These are phyloP conservation scores for Pseudonitzschia multistriata DNA, from an alignment of 108 stramenopile genomes.

Conservation along the genomic window DNA sequence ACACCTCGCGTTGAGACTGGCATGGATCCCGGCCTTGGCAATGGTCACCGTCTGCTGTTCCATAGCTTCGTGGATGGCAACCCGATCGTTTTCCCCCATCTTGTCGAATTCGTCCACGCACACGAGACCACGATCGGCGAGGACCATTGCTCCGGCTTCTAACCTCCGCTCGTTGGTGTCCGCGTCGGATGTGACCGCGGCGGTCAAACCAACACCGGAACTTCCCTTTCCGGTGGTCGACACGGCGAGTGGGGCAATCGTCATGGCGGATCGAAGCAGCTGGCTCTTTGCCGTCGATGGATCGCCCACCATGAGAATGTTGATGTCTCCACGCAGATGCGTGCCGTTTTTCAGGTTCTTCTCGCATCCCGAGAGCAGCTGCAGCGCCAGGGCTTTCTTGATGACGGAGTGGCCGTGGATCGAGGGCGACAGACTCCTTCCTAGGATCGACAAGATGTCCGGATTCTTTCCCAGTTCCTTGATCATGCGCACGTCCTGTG, in stretches of 20 bases:
- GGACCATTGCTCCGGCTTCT: slow-evolving; percentile 99
- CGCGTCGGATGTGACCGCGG: slow-evolving; percentile 97
- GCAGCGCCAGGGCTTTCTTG: slow-evolving; percentile 94
- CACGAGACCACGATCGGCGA: slow-evolving; percentile 97
- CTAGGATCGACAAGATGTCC: slow-evolving; percentile 80
- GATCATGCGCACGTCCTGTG: slow-evolving; percentile 82
- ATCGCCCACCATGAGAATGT: slow-evolving; percentile 99
- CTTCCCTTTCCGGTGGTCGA: slow-evolving; percentile 96
- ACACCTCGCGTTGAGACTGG: slow-evolving; percentile 92
- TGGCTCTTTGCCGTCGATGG: slow-evolving; percentile 99
- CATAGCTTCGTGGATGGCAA: slow-evolving; percentile 99
- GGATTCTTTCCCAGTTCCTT: slow-evolving; percentile 68
- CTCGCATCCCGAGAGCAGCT: slow-evolving; percentile 91
- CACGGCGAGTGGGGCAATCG: slow-evolving; percentile 94
- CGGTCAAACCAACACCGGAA: slow-evolving; percentile 98
- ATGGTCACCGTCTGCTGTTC: slow-evolving; percentile 99
- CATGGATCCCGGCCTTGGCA: slow-evolving; percentile 98
- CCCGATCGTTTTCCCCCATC: slow-evolving; percentile 92
- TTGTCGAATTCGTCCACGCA: slow-evolving; percentile 98
- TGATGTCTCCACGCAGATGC: slow-evolving; percentile 98
- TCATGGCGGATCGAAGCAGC: slow-evolving; percentile 92
- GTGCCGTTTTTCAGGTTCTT: slow-evolving; percentile 98
- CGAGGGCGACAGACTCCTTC: slow-evolving; percentile 89
- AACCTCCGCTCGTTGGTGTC: slow-evolving; percentile 96
- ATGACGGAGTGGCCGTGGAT: slow-evolving; percentile 98